A percentile compares a stretch with the other conserved stretches of the same genome.
phyloP scores from a whole-genome alignment of 139 green algal species.

The Raphidocelis subcapitata region DNA sequence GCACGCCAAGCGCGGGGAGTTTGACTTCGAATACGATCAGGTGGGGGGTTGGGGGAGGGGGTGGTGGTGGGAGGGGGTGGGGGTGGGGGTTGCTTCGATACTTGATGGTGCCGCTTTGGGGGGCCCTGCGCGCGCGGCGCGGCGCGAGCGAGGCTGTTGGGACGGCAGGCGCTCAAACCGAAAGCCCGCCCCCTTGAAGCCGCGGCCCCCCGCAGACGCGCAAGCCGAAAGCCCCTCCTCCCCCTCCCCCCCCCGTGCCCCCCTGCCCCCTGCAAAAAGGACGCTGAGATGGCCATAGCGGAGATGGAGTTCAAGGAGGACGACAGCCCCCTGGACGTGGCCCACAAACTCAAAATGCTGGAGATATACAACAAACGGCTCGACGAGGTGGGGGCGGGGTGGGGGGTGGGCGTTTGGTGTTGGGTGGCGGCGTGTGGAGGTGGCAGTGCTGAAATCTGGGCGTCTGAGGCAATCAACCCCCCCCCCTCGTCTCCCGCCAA shows the following conservation, averaged over 20 bases:
- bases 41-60: constrained; percentile 32
- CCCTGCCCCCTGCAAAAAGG: constrained; percentile 14
- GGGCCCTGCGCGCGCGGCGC: too few relatives aligned
- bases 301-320: constrained; percentile 61
- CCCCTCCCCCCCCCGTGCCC: background rate
- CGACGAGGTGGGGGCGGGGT: constrained; percentile 20
- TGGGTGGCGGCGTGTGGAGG: too few relatives aligned
- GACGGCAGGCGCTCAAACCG: too few relatives aligned
- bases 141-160: too few relatives aligned
- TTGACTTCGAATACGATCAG: constrained; percentile 93
- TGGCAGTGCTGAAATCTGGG: too few relatives aligned
- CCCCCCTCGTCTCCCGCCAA: too few relatives aligned
- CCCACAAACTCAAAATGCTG: constrained; percentile 75
- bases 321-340: constrained; percentile 57
- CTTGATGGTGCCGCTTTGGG: too few relatives aligned
- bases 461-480: too few relatives aligned
- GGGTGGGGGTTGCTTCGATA: too few relatives aligned
- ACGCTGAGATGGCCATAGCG: constrained; percentile 40
- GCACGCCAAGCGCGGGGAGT: constrained; percentile 89
- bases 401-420: background rate
- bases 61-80: background rate
- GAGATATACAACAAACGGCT: constrained; percentile 80
- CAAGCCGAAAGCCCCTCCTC: background rate
- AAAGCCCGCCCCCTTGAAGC: too few relatives aligned
- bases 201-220: too few relatives aligned